phyloP scores from a whole-genome alignment of 1,284 basidiomycete genomes.

The Trichosporon faecale region DNA sequence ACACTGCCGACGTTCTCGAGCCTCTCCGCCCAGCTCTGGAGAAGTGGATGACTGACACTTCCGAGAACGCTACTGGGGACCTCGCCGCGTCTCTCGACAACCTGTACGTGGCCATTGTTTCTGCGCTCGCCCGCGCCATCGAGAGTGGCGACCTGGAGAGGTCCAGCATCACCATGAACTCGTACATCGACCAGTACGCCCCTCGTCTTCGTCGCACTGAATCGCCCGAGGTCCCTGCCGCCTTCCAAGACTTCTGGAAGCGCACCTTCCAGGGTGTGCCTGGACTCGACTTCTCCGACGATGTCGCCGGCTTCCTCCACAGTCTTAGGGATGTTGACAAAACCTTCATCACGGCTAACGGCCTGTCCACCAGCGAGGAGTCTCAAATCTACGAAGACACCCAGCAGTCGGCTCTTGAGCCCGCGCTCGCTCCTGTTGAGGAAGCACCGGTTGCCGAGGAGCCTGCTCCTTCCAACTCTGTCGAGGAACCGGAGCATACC shows the following conservation, averaged over 20 bases:
- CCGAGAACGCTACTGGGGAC: slow-evolving; percentile 13
- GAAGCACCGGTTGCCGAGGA: background rate
- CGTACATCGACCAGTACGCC: slow-evolving; percentile 36
- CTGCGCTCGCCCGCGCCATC: slow-evolving; percentile 29
- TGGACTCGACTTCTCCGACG: slow-evolving; percentile 32
- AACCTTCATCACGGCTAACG: slow-evolving; percentile 37
- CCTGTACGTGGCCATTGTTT: slow-evolving; percentile 38
- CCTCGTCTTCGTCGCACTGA: slow-evolving; percentile 36
- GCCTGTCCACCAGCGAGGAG: slow-evolving; percentile 20
- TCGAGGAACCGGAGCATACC: background rate
- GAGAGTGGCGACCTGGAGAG: slow-evolving; percentile 23
- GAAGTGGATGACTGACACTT: slow-evolving; percentile 34
- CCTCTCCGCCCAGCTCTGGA: slow-evolving; percentile 23
- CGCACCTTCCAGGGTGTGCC: slow-evolving; percentile 30
- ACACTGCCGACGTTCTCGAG: slow-evolving; percentile 22
- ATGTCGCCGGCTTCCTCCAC: slow-evolving; percentile 36
- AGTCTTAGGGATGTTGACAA: slow-evolving; percentile 37
- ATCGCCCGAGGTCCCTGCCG: slow-evolving; percentile 26
- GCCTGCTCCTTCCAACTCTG: background rate
- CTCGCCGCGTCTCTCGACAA: slow-evolving; percentile 32
- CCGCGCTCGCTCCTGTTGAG: background rate
- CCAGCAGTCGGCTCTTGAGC: background rate
- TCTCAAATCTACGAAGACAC: background rate
- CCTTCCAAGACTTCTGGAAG: slow-evolving; percentile 44
- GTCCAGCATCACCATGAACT: slow-evolving; percentile 31